phyloP scores from a whole-genome alignment of 2,329 filamentous ascomycete species.

The Stagonosporopsis cucurbitacearum region DNA sequence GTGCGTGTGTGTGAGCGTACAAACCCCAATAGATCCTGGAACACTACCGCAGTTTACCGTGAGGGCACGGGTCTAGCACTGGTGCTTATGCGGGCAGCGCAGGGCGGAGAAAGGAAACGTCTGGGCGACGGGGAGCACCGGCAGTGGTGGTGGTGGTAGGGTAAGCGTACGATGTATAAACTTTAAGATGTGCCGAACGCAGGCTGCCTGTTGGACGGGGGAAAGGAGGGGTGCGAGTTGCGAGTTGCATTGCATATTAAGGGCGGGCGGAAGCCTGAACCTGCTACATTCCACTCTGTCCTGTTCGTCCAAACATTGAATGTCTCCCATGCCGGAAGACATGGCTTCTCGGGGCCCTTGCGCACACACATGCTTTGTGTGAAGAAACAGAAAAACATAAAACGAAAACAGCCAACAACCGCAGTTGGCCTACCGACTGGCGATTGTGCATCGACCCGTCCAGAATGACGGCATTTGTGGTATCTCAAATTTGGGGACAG shows the following conservation, averaged over 20 bases:
- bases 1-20: no score
- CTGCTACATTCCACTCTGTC: neutral
- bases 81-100: neutral
- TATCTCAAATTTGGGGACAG: slow-evolving; percentile 9
- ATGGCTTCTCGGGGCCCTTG: neutral
- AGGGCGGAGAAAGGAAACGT: neutral
- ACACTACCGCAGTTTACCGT: slow-evolving; percentile 1
- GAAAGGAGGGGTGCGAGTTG: neutral
- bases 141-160: neutral
- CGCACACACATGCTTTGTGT: neutral
- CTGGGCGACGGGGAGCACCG: neutral
- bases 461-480: slow-evolving; percentile 2
- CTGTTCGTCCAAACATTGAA: slow-evolving; percentile 1
- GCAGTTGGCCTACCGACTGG: neutral
- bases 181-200: neutral
- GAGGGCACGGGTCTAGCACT: neutral
- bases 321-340: neutral
- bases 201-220: neutral
- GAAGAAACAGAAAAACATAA: neutral
- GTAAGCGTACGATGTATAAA: neutral
- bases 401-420: neutral
- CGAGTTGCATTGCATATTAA: neutral
- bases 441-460: neutral
- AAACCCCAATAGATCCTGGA: slow-evolving; percentile 1
- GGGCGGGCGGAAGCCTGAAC: neutral